Percentiles rank a stretch among this genome's conserved stretches.
Evolutionary conservation across 176 grass and related monocot genomes (phyloP).

Genomic region (Juncus inflexus): DNA sequence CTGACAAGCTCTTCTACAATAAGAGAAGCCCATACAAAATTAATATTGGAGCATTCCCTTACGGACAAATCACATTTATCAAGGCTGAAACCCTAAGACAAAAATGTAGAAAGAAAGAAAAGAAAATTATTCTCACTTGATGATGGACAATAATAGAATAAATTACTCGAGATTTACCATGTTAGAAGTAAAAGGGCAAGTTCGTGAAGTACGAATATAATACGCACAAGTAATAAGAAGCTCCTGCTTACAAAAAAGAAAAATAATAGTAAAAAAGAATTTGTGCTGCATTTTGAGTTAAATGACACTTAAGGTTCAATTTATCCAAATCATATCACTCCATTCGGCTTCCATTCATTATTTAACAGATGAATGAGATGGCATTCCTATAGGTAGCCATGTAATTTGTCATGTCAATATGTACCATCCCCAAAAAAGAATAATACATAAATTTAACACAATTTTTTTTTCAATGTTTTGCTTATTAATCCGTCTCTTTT

Average conservation of each 20-base stretch:
- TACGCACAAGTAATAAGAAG: slow-evolving; percentile 40
- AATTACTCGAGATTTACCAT: slow-evolving; percentile 48
- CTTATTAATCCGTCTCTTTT: too few relatives aligned
- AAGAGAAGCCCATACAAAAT: slow-evolving; percentile 87
- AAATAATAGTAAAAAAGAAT: slow-evolving; percentile 14
- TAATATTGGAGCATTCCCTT: slow-evolving; percentile 68
- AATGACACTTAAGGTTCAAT: neutral
- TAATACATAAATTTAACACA: too few relatives aligned
- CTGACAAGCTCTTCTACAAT: slow-evolving; percentile 96
- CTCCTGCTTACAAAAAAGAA: slow-evolving; percentile 34
- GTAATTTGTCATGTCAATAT: too few relatives aligned
- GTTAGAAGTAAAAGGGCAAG: slow-evolving; percentile 37
- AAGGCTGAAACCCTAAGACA: slow-evolving; percentile 32
- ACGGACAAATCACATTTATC: slow-evolving; percentile 37
- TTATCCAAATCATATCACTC: neutral
- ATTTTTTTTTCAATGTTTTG: too few relatives aligned
- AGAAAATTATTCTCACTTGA: slow-evolving; percentile 6
- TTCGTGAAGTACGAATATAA: slow-evolving; percentile 49
- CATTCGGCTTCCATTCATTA: neutral
- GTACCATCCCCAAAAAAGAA: too few relatives aligned
- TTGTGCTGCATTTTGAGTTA: neutral
- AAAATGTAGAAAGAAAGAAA: slow-evolving; percentile 17
- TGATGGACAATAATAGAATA: slow-evolving; percentile 24
- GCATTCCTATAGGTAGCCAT: too few relatives aligned
- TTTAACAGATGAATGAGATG: too few relatives aligned